These are phyloP conservation scores for Cornus florida DNA, from an alignment of 148 eudicot genomes.

Conservation along the genomic window DNA sequence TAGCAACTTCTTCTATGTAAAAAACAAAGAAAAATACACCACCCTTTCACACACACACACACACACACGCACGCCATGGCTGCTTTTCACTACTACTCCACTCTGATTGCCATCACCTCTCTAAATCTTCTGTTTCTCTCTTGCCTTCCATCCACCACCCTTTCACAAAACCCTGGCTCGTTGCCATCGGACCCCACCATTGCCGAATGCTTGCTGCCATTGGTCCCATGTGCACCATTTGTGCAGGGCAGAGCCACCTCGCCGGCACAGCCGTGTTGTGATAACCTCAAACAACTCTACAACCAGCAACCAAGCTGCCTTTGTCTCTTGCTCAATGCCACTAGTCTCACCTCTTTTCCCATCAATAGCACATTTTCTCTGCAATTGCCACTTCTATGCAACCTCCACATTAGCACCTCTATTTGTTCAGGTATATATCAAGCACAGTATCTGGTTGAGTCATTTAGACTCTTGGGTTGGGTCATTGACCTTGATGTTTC, in stretches of 20 bases:
- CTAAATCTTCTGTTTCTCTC: constrained; percentile 19
- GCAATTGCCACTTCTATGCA: constrained; percentile 56
- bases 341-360: constrained; percentile 51
- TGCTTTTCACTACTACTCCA: not conserved
- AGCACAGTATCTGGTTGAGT: no score
- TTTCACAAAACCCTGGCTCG: constrained; percentile 25
- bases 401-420: constrained; percentile 41
- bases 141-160: constrained; percentile 11
- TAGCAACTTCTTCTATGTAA: no score
- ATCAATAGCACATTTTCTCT: constrained; percentile 61
- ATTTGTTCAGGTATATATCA: no score
- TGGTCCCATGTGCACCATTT: constrained; percentile 57
- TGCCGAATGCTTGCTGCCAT: constrained; percentile 30
- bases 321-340: constrained; percentile 58
- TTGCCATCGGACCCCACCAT: constrained; percentile 22
- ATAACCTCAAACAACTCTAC: constrained; percentile 40
- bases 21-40: no score
- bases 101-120: not conserved
- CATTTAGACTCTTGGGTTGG: no score
- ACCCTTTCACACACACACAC: no score
- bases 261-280: constrained; percentile 55
- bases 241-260: constrained; percentile 51
- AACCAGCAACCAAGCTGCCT: constrained; percentile 45
- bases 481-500: no score
- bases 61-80: not conserved